phyloP scores from a whole-genome alignment of 495 filamentous ascomycete species.

The Corynascus novoguineensis region DNA sequence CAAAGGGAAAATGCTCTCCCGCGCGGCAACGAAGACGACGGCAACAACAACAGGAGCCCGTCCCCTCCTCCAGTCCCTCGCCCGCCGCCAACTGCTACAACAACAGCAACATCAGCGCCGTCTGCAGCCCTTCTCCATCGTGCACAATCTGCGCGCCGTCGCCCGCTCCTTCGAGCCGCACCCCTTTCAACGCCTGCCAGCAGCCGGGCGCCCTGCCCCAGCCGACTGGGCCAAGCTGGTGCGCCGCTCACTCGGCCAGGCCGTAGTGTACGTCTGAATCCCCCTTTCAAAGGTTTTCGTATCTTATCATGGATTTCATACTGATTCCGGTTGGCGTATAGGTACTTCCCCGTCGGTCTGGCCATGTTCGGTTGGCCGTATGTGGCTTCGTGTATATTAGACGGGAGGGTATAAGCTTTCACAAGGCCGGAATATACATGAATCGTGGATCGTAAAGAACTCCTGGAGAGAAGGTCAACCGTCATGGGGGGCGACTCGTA shows the following conservation, averaged over 20 bases:
- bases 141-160: conserved; percentile 25
- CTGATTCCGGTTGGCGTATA: neutral
- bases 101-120: neutral
- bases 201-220: conserved; percentile 12
- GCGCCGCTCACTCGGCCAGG: conserved; percentile 12
- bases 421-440: neutral
- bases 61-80: neutral
- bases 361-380: neutral
- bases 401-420: neutral
- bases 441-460: too few relatives aligned
- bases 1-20: neutral
- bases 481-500: too few relatives aligned
- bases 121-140: conserved; percentile 26
- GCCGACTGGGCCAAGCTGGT: conserved; percentile 27
- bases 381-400: neutral
- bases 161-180: conserved; percentile 31
- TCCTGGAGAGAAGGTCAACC: too few relatives aligned
- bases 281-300: too few relatives aligned
- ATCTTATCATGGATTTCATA: neutral
- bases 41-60: too few relatives aligned
- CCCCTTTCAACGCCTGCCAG: conserved; percentile 32
- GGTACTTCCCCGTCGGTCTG: neutral
- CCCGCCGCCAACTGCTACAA: conserved; percentile 1
- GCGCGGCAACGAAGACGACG: too few relatives aligned
- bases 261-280: conserved; percentile 24